Conservation (phyloP, 2,329 filamentous ascomycete species). For the Aspergillus brasiliensis region DNA sequence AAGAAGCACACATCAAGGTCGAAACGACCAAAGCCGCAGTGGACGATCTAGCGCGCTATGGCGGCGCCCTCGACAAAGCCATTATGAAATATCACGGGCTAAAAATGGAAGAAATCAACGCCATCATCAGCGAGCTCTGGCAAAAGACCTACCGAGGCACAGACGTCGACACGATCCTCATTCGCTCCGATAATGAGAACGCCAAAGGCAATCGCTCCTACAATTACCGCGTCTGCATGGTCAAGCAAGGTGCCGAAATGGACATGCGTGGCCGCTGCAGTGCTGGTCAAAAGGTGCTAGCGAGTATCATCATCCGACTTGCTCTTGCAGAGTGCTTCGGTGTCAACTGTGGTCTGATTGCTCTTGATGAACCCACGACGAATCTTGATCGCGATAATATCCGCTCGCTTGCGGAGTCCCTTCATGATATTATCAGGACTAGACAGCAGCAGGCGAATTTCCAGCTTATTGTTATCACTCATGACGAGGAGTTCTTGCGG, state of each 20-base stretch:
- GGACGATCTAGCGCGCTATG: slow-evolving; percentile 83
- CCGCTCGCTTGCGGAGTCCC: slow-evolving; percentile 76
- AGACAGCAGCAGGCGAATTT: slow-evolving; percentile 89
- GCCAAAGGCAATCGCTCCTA: slow-evolving; percentile 76
- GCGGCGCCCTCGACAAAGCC: slow-evolving; percentile 83
- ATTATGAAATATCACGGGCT: slow-evolving; percentile 95
- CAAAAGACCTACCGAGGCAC: slow-evolving; percentile 94
- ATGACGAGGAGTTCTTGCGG: slow-evolving; percentile 93
- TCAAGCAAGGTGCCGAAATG: slow-evolving; percentile 96
- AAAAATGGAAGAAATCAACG: slow-evolving; percentile 99
- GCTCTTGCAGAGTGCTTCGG: slow-evolving; percentile 96
- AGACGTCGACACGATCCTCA: slow-evolving; percentile 94
- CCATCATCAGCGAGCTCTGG: slow-evolving; percentile 95
- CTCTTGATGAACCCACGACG: slow-evolving; percentile 95
- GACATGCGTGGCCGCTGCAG: slow-evolving; percentile 98
- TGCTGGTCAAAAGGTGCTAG: slow-evolving; percentile 93
- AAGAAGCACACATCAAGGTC: slow-evolving; percentile 84
- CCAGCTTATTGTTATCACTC: slow-evolving; percentile 97
- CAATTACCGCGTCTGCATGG: slow-evolving; percentile 98
- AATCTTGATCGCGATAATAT: slow-evolving; percentile 97
- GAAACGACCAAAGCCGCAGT: slow-evolving; percentile 91
- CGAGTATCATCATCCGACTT: slow-evolving; percentile 94
- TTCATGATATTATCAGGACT: slow-evolving; percentile 83
- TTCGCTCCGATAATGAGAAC: slow-evolving; percentile 85
- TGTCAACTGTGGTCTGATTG: slow-evolving; percentile 91